Evolutionary conservation across 2,329 filamentous ascomycete genomes (phyloP).

Genomic region (Pseudonectria buxi): DNA sequence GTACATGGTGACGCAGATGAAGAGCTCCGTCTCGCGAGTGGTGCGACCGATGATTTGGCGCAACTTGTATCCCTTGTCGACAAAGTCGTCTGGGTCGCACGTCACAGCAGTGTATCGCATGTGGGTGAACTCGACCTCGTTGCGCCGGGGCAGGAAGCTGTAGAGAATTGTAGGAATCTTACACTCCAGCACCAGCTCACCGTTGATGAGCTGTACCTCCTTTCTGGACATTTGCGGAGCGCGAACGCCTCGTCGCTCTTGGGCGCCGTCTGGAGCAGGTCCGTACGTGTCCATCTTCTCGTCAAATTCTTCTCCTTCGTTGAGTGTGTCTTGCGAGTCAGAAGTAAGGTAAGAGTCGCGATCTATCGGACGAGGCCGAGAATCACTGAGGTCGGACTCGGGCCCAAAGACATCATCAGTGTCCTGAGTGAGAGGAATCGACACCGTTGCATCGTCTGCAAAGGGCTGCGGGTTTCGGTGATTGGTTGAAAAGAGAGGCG

Average conservation of each 20-base stretch:
- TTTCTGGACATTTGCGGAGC: slow-evolving; percentile 85
- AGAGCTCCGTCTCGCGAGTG: slow-evolving; percentile 83
- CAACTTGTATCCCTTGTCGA: slow-evolving; percentile 80
- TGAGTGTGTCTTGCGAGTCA: slow-evolving; percentile 47
- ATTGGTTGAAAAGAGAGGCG: slow-evolving; percentile 68
- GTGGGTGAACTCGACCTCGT: slow-evolving; percentile 94
- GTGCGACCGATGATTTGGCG: slow-evolving; percentile 84
- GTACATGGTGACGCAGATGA: slow-evolving; percentile 98
- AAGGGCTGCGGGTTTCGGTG: slow-evolving; percentile 45
- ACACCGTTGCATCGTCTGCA: slow-evolving; percentile 62
- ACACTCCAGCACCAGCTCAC: slow-evolving; percentile 94
- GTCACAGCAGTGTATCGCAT: slow-evolving; percentile 99
- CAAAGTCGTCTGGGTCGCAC: slow-evolving; percentile 92
- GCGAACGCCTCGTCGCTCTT: slow-evolving; percentile 80
- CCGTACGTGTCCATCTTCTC: slow-evolving; percentile 76
- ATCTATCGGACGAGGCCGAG: slow-evolving; percentile 44
- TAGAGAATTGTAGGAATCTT: slow-evolving; percentile 98
- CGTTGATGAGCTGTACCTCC: slow-evolving; percentile 93
- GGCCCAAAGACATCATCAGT: slow-evolving; percentile 72
- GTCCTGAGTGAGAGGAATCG: slow-evolving; percentile 56
- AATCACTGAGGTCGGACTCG: slow-evolving; percentile 46
- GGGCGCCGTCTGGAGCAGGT: slow-evolving; percentile 77
- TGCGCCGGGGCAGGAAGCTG: slow-evolving; percentile 87
- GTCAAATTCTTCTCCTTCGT: slow-evolving; percentile 36
- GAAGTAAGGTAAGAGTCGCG: slow-evolving; percentile 48